phyloP scores from a whole-genome alignment of 495 filamentous ascomycete species.

The Corynascus novoguineensis region DNA sequence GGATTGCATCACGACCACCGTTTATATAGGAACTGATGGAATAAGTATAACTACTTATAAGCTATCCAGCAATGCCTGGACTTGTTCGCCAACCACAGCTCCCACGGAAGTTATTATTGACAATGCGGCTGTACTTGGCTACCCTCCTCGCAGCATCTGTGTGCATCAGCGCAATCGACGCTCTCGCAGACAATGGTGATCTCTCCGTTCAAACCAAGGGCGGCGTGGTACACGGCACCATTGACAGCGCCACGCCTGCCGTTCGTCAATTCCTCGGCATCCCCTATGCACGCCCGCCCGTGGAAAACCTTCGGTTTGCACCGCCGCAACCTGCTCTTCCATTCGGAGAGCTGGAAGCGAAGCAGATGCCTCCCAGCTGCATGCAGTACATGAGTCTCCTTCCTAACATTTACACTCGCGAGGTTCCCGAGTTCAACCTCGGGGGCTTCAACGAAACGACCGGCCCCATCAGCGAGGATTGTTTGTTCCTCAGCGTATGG shows the following conservation, averaged over 20 bases:
- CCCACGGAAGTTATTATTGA: too few relatives aligned
- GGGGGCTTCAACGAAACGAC: conserved; percentile 19
- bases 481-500: conserved; percentile 51
- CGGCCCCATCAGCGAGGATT: conserved; percentile 43
- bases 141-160: background rate
- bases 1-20: background rate
- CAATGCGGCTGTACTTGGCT: background rate
- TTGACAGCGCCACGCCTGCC: conserved; percentile 6
- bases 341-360: conserved; percentile 16
- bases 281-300: conserved; percentile 49
- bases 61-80: too few relatives aligned
- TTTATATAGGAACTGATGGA: background rate
- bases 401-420: conserved; percentile 18
- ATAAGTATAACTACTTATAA: background rate
- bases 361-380: conserved; percentile 18
- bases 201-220: conserved; percentile 8
- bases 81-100: too few relatives aligned
- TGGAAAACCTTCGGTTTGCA: conserved; percentile 45
- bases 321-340: conserved; percentile 19
- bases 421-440: conserved; percentile 24
- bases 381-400: conserved; percentile 20
- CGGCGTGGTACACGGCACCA: conserved; percentile 17
- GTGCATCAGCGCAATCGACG: background rate
- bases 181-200: background rate
- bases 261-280: conserved; percentile 49